Base-by-base conservation (phyloP, 83 land plant species). In the Diphasiastrum complanatum region DNA sequence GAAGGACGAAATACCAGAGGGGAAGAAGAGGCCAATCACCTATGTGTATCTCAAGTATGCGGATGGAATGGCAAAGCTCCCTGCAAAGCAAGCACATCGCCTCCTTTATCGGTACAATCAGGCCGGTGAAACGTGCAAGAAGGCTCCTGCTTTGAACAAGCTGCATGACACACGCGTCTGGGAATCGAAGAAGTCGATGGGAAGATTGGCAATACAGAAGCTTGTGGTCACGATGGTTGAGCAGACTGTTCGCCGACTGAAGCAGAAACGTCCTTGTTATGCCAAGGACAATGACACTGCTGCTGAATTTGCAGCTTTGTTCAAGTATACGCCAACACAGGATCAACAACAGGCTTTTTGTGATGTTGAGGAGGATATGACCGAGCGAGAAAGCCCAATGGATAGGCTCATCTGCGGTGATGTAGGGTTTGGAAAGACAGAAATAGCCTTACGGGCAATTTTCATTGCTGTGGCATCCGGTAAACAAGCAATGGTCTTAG, bases 361-460 rank as follows among this genome's bases (percentile, higher is more conserved):
- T 51, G 99, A 95, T 67, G 96, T 95, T 34, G 86, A 89, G 75
- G 75, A 54, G 57, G 99, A 95, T 60, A 50, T 95, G 80, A 84
- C 86, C 0, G 89, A 86, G 73, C 70, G 85, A 28, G 96, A 89
- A 75, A 83, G 86, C 33, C 99, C 99, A 48, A 95, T 95, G 99
- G 99, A 95, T 76, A 76, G 99, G 47, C 72, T 93, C 43, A 84
- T 93, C 29, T 93, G 99, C 74, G 99, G 99, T 43, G 99, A 93
- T 77, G 99, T 93, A 43, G 99, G 99, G 0, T 93, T 93, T 82
- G 99, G 99, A 19, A 93, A 93, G 78, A 93, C 99, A 33, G 99
- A 93, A 68, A 96, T 93, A 60, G 99, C 99, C 23, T 60, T 93
- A 8, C 85, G 99, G 40, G 99, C 99, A 43, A 80, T 89, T 26